Evolutionary conservation across 352 stramenopile genomes (phyloP).

Genomic region (Globisporangium mamillatum): DNA sequence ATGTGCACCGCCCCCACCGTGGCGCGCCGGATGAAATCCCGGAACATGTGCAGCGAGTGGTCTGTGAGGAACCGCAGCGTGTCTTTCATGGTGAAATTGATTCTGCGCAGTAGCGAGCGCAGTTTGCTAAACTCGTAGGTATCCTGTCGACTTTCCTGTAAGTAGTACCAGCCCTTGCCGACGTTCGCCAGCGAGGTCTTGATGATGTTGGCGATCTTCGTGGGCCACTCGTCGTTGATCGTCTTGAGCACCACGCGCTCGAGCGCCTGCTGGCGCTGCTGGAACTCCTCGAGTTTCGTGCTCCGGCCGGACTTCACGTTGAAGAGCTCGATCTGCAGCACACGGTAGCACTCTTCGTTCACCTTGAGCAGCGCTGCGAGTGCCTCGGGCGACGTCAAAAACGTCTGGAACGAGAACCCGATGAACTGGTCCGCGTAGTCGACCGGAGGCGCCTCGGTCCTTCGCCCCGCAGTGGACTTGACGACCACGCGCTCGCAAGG

Average conservation of each 20-base stretch:
- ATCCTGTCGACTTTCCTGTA: constrained; percentile 80
- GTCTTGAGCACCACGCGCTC: constrained; percentile 72
- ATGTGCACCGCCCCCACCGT: constrained; percentile 65
- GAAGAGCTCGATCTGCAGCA: constrained; percentile 80
- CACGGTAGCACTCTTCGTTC: constrained; percentile 82
- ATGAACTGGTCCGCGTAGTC: constrained; percentile 88
- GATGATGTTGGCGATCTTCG: constrained; percentile 66
- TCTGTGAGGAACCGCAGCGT: constrained; percentile 71
- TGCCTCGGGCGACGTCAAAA: constrained; percentile 75
- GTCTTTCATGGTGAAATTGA: constrained; percentile 86
- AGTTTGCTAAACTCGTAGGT: constrained; percentile 89
- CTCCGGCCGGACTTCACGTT: constrained; percentile 68
- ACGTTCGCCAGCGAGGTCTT: constrained; percentile 69
- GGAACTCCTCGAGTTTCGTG: constrained; percentile 85
- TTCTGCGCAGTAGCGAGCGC: constrained; percentile 58
- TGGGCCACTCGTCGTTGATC: constrained; percentile 82
- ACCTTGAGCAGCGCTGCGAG: constrained; percentile 75
- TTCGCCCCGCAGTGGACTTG: constrained; percentile 19
- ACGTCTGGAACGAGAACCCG: constrained; percentile 85
- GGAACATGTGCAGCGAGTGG: constrained; percentile 72
- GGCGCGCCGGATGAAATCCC: constrained; percentile 60
- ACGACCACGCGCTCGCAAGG: constrained; percentile 46
- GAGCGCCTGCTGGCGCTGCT: constrained; percentile 72
- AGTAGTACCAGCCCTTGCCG: constrained; percentile 84
- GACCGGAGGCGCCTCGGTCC: constrained; percentile 43